These are phyloP conservation scores for Fusarium goolgardi DNA, from an alignment of 2,329 filamentous ascomycete species.

Conservation along the genomic window DNA sequence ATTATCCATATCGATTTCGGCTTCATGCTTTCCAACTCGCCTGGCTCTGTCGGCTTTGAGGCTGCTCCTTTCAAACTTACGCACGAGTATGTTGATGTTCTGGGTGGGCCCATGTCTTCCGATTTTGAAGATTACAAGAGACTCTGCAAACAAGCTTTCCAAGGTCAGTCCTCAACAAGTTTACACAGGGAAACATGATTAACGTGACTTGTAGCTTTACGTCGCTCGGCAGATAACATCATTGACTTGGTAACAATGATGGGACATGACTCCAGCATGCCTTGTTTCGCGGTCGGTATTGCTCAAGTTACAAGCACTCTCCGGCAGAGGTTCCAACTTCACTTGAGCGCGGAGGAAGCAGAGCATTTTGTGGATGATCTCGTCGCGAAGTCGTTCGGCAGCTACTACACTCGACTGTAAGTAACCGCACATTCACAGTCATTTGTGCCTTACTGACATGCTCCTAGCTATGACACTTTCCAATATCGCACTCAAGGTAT, in stretches of 20 bases:
- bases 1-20: constrained; percentile 92
- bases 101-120: constrained; percentile 76
- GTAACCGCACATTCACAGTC: constrained; percentile 48
- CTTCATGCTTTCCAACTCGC: constrained; percentile 90
- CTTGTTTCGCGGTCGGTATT: constrained; percentile 82
- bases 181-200: constrained; percentile 2
- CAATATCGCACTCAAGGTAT: constrained; percentile 90
- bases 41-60: constrained; percentile 85
- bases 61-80: constrained; percentile 89
- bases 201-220: constrained; percentile 64
- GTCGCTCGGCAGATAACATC: constrained; percentile 82
- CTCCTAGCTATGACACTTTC: constrained; percentile 81
- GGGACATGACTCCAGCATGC: constrained; percentile 86
- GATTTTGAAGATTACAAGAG: constrained; percentile 81
- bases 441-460: constrained; percentile 13
- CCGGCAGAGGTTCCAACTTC: constrained; percentile 81
- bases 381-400: constrained; percentile 83
- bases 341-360: constrained; percentile 84
- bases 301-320: constrained; percentile 75
- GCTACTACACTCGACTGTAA: constrained; percentile 87
- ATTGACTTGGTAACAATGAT: constrained; percentile 87
- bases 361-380: constrained; percentile 85
- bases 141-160: constrained; percentile 85
- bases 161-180: constrained; percentile 63
- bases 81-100: constrained; percentile 85